Evolutionary conservation across 2,329 filamentous ascomycete genomes (phyloP), one percentile per base, ranked within the genome.

Genomic region (Aspergillus texensis): DNA sequence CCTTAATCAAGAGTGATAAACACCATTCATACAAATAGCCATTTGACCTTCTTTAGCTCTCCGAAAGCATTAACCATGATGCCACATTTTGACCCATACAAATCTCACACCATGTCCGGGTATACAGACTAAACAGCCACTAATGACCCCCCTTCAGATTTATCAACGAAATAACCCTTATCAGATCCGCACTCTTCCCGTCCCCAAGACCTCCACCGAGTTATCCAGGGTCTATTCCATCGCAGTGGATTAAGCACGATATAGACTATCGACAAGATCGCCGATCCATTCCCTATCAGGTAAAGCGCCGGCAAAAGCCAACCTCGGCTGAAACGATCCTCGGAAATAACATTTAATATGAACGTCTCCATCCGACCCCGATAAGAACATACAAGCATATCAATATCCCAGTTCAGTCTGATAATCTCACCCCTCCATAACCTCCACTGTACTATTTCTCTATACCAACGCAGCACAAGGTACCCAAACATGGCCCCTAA

Each of bases 401-500:
- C 21, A 24, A n/a, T 41, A 16, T 41, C 39, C 14, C 16, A 6
- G 26, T 16, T 1, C 43, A 46, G 21, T 16, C 21, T 16, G 11
- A 48, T 48, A 48, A 48, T 16, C 21, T 26, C 21, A 19, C 12
- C 24, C 24, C 24, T 14, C 45, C 43, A 3, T 12, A 21, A 12
- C 10, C 19, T 14, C 19, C 41, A 21, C 12, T 36, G n/a, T 14
- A 28, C 26, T 1, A 24, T 16, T 19, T 10, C 21, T 24, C n/a
- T 11, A 46, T 46, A 46, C 3, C 43, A 21, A 11, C 0, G 10
- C 43, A 46, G 8, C 43, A 24, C 4, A 46, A 24, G 8, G 8
- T 11, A 14, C 3, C 21, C 9, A 3, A 52, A 19, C 26, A 75
- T 76, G 71, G 66, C 71, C 21, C 64, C 72, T 10, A 62, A 73